Conservation (phyloP, 116 monocot species). For the Phalaenopsis hybrid region DNA sequence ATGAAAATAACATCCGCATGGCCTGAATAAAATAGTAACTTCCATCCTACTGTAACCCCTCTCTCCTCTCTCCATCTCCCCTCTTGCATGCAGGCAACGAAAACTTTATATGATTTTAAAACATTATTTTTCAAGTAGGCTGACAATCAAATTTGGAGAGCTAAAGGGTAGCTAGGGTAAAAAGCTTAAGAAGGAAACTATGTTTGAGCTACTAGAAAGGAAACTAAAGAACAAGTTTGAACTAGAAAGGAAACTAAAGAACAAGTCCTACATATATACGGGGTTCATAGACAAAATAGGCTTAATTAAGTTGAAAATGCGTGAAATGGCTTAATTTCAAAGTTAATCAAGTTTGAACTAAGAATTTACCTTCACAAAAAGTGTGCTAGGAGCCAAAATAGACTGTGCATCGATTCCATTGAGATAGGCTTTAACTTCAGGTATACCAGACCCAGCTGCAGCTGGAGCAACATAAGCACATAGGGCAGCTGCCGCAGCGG, state of each 20-base stretch:
- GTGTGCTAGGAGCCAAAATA: conserved; percentile 81
- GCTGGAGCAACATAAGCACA: conserved; percentile 86
- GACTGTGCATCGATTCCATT: conserved; percentile 87
- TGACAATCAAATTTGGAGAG: neutral
- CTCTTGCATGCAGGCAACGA: neutral
- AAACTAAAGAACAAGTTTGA: neutral
- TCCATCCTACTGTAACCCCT: neutral
- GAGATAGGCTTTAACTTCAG: conserved; percentile 94
- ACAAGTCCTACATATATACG: neutral
- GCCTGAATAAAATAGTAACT: neutral
- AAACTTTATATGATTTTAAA: neutral
- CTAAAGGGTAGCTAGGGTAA: neutral
- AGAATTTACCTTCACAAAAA: conserved; percentile 69
- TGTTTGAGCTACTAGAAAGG: neutral
- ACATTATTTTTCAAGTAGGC: neutral
- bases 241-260: neutral
- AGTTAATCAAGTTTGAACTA: neutral
- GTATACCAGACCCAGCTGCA: conserved; percentile 86
- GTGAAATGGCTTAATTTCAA: neutral
- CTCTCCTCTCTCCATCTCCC: neutral
- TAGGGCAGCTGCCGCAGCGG: conserved; percentile 54
- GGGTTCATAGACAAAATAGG: neutral
- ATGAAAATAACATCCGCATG: neutral
- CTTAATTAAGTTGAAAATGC: neutral
- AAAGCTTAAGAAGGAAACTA: neutral